Evolutionary conservation across 2,329 filamentous ascomycete genomes (phyloP), one percentile per base, ranked within the genome.

Genomic region (Aplosporella prunicola): DNA sequence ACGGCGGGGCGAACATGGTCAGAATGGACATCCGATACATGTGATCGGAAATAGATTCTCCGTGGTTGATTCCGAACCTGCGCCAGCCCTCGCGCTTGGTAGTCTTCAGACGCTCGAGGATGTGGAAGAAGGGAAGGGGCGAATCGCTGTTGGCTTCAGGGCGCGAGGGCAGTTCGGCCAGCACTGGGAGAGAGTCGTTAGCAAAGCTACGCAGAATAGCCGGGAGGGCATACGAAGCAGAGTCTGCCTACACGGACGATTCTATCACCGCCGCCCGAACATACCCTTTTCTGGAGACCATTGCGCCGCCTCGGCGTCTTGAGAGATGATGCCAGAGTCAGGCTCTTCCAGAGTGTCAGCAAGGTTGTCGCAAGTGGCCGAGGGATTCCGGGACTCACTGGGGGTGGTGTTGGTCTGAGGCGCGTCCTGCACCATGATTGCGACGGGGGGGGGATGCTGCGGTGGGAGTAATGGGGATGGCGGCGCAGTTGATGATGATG

Each of bases 1-100:
- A 64, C 0, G 83, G 71, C 2, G 91, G 89, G 2, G 86, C 87
- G 47, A 95, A 76, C 79, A 98, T 84, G 46, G 85, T 87, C 60
- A 98, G 86, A 49, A 98, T 75, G 33, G 88, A 86, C 91, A 98
- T 98, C 64, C 91, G 87, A 65, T 96, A 98, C 91, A 98, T 98
- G 71, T 98, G 91, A 66, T 98, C 91, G 37, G 85, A 75, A 55
- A 98, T 95, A 2, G 86, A 93, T 62, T 98, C 91, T 57, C 85
- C 82, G 41, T 63, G 47, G 40, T 58, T 48, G 47, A 98, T 86
- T 25, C 78, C 78, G 57, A 95, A 95, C 24, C 91, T 77, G 39
- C 83, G 76, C 91, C 91, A 98, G 47, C 91, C 91, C 63, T 95
- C 91, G 43, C 91, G 82, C 62, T 93, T 93, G 44, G 84, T 94